phyloP scores from a whole-genome alignment of 2,329 filamentous ascomycete genomes.

The Verticillium albo-atrum region DNA sequence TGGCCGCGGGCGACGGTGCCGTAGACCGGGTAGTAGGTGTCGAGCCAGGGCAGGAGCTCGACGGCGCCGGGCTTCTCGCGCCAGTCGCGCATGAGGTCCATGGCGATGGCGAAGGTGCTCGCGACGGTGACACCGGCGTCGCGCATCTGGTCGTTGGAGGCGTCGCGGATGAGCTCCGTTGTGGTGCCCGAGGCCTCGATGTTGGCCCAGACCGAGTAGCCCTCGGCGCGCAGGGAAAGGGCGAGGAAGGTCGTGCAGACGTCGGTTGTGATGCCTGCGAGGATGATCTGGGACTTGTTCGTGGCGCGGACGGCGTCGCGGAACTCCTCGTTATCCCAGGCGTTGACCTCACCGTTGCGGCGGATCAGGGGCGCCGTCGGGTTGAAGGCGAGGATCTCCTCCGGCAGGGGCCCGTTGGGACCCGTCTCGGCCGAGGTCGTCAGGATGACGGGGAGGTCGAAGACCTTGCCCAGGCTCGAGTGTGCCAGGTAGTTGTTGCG shows the following conservation, averaged over 20 bases:
- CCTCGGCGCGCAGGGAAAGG: slow-evolving; percentile 64
- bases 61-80: slow-evolving; percentile 45
- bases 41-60: slow-evolving; percentile 59
- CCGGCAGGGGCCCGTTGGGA: slow-evolving; percentile 66
- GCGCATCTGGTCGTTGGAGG: slow-evolving; percentile 55
- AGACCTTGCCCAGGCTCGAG: slow-evolving; percentile 59
- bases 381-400: slow-evolving; percentile 65
- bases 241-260: slow-evolving; percentile 73
- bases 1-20: slow-evolving; percentile 59
- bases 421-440: slow-evolving; percentile 66
- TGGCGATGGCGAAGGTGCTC: slow-evolving; percentile 58
- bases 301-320: slow-evolving; percentile 59
- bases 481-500: slow-evolving; percentile 65
- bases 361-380: slow-evolving; percentile 62
- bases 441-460: slow-evolving; percentile 64
- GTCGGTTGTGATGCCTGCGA: slow-evolving; percentile 70
- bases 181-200: slow-evolving; percentile 68
- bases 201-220: slow-evolving; percentile 71
- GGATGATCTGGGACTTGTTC: slow-evolving; percentile 64
- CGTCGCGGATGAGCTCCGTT: slow-evolving; percentile 53
- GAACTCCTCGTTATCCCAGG: slow-evolving; percentile 72
- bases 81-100: slow-evolving; percentile 71
- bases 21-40: slow-evolving; percentile 61
- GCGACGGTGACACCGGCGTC: slow-evolving; percentile 61
- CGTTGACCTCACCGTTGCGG: slow-evolving; percentile 69